Evolutionary conservation across 441 rosid species (phyloP).

Genomic region (Hura crepitans): DNA sequence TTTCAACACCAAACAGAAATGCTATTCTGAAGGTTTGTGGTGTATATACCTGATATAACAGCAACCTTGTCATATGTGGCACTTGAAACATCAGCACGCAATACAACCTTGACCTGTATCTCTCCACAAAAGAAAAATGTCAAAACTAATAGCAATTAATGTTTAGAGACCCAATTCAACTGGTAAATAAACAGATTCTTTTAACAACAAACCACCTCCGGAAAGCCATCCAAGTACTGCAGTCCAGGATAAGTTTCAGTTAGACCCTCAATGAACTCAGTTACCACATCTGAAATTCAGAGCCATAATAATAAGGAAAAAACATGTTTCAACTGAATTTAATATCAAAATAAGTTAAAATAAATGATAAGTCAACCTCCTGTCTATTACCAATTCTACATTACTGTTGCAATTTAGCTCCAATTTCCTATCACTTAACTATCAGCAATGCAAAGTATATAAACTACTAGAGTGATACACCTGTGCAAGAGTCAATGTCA

Average conservation of each 20-base stretch:
- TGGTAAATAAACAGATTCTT: background rate
- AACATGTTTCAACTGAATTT: background rate
- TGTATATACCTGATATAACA: slow-evolving; percentile 68
- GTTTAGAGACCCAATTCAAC: background rate
- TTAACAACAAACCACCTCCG: slow-evolving; percentile 49
- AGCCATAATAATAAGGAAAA: slow-evolving; percentile 4
- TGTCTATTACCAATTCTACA: background rate
- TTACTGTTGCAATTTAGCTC: background rate
- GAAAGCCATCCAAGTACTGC: slow-evolving; percentile 89
- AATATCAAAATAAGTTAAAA: background rate
- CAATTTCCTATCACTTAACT: background rate
- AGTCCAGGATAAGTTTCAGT: slow-evolving; percentile 83
- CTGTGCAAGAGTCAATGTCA: background rate
- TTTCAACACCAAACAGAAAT: slow-evolving; percentile 1
- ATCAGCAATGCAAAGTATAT: background rate
- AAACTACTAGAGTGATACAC: background rate
- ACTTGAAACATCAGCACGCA: slow-evolving; percentile 81
- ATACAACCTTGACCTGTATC: slow-evolving; percentile 78
- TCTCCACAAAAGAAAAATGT: background rate
- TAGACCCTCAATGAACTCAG: slow-evolving; percentile 91
- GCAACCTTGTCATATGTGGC: slow-evolving; percentile 73
- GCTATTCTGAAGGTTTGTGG: slow-evolving; percentile 13
- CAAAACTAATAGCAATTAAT: slow-evolving; percentile 2
- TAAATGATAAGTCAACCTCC: background rate
- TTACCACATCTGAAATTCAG: slow-evolving; percentile 69